Conservation (phyloP, 257 asterid genomes). For the Dorcoceras hygrometricum region DNA sequence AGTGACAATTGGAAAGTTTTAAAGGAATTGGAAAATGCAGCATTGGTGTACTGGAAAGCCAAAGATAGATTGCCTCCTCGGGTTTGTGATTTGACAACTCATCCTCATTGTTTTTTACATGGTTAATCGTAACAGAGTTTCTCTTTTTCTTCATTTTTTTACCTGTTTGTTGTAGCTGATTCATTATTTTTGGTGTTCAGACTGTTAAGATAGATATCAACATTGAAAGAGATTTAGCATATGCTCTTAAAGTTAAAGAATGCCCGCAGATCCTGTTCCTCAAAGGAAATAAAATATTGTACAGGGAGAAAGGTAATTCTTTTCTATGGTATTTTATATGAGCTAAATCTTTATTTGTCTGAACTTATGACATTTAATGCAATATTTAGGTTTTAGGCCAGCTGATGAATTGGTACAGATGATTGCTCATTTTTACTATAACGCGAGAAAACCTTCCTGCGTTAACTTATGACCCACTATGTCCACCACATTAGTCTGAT, state of each 20-base stretch:
- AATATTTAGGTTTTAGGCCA: conserved; percentile 55
- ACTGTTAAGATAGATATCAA: conserved; percentile 85
- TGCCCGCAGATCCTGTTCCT: conserved; percentile 85
- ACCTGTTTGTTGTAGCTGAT: not conserved
- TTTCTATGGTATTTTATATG: conserved; percentile 7
- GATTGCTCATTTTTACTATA: conserved; percentile 86
- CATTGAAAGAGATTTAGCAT: conserved; percentile 90
- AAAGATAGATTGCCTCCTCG: conserved; percentile 95
- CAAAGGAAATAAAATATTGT: conserved; percentile 71
- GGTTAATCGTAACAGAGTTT: not conserved
- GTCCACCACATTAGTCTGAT: conserved; percentile 27
- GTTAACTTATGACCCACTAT: conserved; percentile 38
- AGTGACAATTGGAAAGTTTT: conserved; percentile 88
- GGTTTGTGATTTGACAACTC: conserved; percentile 45
- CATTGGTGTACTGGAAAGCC: conserved; percentile 83
- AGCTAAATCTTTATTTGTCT: not conserved
- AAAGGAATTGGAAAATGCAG: conserved; percentile 88
- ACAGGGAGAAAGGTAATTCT: conserved; percentile 72
- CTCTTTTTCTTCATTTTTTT: not conserved
- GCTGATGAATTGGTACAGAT: conserved; percentile 84
- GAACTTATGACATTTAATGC: conserved; percentile 13
- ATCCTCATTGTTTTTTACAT: conserved; percentile 4
- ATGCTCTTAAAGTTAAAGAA: conserved; percentile 84
- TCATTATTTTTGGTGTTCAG: conserved; percentile 36
- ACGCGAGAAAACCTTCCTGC: conserved; percentile 73